Evolutionary conservation across 2,329 filamentous ascomycete species (phyloP), one percentile per base, ranked within the genome.

Genomic region (Epichloe festucae): DNA sequence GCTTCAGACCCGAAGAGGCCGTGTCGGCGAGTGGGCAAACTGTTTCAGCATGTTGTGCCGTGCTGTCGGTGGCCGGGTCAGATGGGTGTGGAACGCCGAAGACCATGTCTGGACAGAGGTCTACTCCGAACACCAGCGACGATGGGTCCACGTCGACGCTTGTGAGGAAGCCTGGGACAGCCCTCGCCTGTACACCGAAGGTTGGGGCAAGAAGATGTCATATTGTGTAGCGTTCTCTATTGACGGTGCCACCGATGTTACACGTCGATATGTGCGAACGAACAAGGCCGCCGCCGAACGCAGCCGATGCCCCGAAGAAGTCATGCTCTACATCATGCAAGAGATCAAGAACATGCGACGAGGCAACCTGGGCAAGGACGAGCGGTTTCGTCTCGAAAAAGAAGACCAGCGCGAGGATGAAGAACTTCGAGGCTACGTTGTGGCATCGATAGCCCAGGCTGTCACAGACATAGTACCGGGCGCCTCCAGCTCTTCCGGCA

Each of bases 1-100:
- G 54, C 73, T 98, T 43, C 86, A 96, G 67, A 94, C 89, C 31
- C 77, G 87, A 59, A 79, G 86, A 59, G 93, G 93, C 38, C 84
- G 93, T 59, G 85, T 85, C 55, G 93, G 93, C 55, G 93, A 98
- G 72, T 97, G 93, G 89, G 89, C 89, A 58, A 97, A 96, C 70
- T 96, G 90, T 75, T 98, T 98, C 72, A 91, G 85, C 71, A 97
- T 97, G 93, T 78, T 98, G 49, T 97, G 91, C 73, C 82, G 91
- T 54, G 93, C 93, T 4, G 82, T 97, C 14, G 91, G 91, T 48
- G 87, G 86, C 54, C 81, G 91, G 55, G 89, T 96, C 23, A 82
- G 93, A 62, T 98, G 93, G 93, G 86, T 98, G 11, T 98, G 93
- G 93, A 97, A 97, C 60, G 85, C 86, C 34, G 93, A 97, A 68